Evolutionary conservation across 805 yeast genomes (phyloP).

Genomic region (Metschnikowia chrysomelidarum): DNA sequence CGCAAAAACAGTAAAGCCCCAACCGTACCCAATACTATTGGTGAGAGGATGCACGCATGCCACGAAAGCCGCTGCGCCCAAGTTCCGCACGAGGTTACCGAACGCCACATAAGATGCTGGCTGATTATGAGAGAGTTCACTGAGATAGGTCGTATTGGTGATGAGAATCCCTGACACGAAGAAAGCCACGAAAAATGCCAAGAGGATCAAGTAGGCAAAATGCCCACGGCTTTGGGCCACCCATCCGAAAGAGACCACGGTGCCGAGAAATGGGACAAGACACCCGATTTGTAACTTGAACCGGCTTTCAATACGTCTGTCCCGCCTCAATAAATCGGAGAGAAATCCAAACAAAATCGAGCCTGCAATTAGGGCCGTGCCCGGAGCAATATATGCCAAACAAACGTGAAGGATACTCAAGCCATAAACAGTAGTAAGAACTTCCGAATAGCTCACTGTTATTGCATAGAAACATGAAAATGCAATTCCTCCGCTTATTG

Average conservation of each 20-base stretch:
- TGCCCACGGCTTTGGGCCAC: slow-evolving; percentile 38
- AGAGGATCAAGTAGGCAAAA: slow-evolving; percentile 40
- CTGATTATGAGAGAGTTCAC: slow-evolving; percentile 48
- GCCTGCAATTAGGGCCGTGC: slow-evolving; percentile 46
- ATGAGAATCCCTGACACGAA: slow-evolving; percentile 58
- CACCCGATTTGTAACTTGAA: slow-evolving; percentile 46
- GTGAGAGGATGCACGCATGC: slow-evolving; percentile 39
- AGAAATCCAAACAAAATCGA: slow-evolving; percentile 49
- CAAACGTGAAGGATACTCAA: slow-evolving; percentile 37
- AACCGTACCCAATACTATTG: slow-evolving; percentile 34
- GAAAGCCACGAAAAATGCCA: slow-evolving; percentile 46
- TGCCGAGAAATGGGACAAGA: slow-evolving; percentile 39
- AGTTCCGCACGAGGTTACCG: slow-evolving; percentile 51
- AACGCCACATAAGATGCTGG: slow-evolving; percentile 55
- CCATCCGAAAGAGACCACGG: slow-evolving; percentile 56
- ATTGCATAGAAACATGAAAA: slow-evolving; percentile 56
- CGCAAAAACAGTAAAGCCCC: slow-evolving; percentile 9
- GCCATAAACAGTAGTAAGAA: slow-evolving; percentile 36
- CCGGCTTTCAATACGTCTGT: slow-evolving; percentile 47
- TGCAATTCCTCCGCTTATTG: slow-evolving; percentile 47
- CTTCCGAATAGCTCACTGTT: slow-evolving; percentile 47
- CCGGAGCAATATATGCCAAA: slow-evolving; percentile 53
- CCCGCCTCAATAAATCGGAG: slow-evolving; percentile 40
- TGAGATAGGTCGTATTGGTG: slow-evolving; percentile 51
- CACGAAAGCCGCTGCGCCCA: slow-evolving; percentile 54